Evolutionary conservation across 2,329 filamentous ascomycete genomes (phyloP), one percentile per base, ranked within the genome.

Genomic region (Exserohilum rostratum): DNA sequence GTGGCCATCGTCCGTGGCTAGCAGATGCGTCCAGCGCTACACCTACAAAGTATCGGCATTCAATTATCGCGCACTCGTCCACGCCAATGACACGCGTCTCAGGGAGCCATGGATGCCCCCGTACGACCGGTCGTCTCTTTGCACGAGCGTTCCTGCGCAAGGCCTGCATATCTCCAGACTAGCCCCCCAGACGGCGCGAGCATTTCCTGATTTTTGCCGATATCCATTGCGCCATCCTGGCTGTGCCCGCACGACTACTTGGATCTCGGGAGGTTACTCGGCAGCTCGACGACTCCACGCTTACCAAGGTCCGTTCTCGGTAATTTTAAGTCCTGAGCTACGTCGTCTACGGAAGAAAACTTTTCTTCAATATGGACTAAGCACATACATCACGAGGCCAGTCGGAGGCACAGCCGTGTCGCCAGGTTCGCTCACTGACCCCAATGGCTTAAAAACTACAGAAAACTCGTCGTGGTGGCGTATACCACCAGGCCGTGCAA

Each of bases 201-300:
- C 17, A 42, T 43, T 46, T 48, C 46, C 50, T 38, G 39, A 33
- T 39, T 53, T 47, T 34, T 22, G 34, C 22, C 39, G 31, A 45
- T 43, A 46, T 25, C 33, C 53, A 48, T 34, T 54, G 27, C 12
- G 35, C 10, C 40, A 40, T 50, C 49, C 48, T 61, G 50, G 45
- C 48, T 44, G 53, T 49, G 49, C 51, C 46, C 55, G 59, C 50
- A 38, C 45, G 20, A 54, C 34, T 40, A 52, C 30, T 43, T 61
- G 49, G 38, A 39, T 40, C 53, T 70, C 67, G 67, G 67, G 37
- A 60, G 59, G 57, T 62, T 67, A 55, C 52, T 68, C 68, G 68
- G 67, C 44, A 61, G 34, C 18, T 38, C 44, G 35, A 40, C 46
- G 38, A 48, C 58, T 50, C 53, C 54, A 49, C 33, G 47, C 38